A percentile compares a stretch with the other conserved stretches of the same genome.
Conservation (phyloP, 2,329 filamentous ascomycete species). For the Onygenales sp. region DNA sequence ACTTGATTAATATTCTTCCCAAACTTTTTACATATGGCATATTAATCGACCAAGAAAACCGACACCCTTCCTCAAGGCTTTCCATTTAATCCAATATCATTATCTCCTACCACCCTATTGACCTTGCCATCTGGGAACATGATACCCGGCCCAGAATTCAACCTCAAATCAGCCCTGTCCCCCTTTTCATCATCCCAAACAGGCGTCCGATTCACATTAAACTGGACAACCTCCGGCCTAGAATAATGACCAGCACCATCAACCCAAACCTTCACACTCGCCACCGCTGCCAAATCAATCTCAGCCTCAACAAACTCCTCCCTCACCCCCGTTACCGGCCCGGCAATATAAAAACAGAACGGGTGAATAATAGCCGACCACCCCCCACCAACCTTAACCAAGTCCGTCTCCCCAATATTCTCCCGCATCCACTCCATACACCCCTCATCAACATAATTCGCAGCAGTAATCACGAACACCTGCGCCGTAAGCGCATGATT, state of each 20-base stretch:
- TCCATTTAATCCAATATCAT: too few species aligned
- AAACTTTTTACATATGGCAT: too few species aligned
- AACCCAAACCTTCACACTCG: constrained; percentile 27
- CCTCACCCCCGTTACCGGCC: constrained; percentile 22
- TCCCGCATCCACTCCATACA: constrained; percentile 33
- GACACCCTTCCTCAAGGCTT: too few species aligned
- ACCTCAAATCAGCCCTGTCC: neutral
- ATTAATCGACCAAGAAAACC: too few species aligned
- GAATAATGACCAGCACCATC: constrained; percentile 28
- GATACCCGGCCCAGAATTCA: too few species aligned
- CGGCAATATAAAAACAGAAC: constrained; percentile 26
- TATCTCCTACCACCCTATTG: too few species aligned
- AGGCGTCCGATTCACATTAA: constrained; percentile 18
- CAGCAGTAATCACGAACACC: constrained; percentile 35
- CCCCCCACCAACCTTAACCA: constrained; percentile 25
- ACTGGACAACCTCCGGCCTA: constrained; percentile 26
- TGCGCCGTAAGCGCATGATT: constrained; percentile 37
- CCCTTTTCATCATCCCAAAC: constrained; percentile 22
- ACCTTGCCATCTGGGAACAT: too few species aligned
- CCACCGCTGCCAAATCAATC: constrained; percentile 24
- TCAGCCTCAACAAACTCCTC: constrained; percentile 26
- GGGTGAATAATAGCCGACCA: constrained; percentile 27
- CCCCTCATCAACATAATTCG: constrained; percentile 33
- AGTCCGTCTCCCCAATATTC: constrained; percentile 25
- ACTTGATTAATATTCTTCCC: too few species aligned